A percentile compares a stretch with the other conserved stretches of the same genome.
Evolutionary conservation across 805 yeast species (phyloP).

Genomic region (Teunomyces tritomae): DNA sequence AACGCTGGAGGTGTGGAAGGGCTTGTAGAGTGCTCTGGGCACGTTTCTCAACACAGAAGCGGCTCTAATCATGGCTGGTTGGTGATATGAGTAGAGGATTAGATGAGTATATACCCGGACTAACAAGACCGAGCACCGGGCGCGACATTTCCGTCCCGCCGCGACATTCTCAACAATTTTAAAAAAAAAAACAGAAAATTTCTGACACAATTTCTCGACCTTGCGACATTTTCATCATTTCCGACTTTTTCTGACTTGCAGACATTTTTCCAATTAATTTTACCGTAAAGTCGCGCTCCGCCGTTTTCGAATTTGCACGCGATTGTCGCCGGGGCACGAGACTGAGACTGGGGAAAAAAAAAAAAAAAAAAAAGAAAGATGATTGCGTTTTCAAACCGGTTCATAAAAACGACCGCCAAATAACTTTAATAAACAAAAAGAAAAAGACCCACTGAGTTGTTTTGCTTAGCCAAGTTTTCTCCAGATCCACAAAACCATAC

Average conservation of each 20-base stretch:
- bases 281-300: no score
- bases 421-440: not conserved
- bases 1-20: slow-evolving; percentile 29
- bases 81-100: not conserved
- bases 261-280: no score
- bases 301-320: not conserved
- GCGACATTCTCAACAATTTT: not conserved
- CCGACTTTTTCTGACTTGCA: no score
- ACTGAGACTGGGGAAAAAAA: not conserved
- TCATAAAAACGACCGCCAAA: not conserved
- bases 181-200: no score
- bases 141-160: not conserved
- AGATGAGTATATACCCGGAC: slow-evolving; percentile 12
- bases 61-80: slow-evolving; percentile 9
- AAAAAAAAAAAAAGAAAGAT: not conserved
- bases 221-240: no score
- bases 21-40: slow-evolving; percentile 11
- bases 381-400: not conserved
- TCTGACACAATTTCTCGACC: no score
- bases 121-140: slow-evolving; percentile 14
- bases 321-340: not conserved
- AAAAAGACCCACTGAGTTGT: no score
- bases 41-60: slow-evolving; percentile 17
- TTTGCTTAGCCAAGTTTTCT: no score
- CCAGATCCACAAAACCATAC: not conserved